phyloP scores from a whole-genome alignment of 768 basidiomycete species.

The Mycena epipterygia region DNA sequence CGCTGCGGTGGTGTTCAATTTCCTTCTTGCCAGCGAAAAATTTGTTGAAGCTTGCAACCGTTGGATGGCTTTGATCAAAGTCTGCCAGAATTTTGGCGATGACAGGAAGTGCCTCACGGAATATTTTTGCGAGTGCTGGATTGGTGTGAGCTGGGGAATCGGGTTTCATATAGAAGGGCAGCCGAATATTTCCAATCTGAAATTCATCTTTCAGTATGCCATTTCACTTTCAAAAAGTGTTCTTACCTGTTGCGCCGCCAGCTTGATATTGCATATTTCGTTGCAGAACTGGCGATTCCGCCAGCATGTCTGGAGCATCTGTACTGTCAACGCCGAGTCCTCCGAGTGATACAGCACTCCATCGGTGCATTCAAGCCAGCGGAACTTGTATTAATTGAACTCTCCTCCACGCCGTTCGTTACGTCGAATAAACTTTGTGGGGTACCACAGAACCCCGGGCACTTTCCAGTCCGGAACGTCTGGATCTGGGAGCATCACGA shows the following conservation, averaged over 20 bases:
- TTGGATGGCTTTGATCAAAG: background rate
- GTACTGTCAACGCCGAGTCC: background rate
- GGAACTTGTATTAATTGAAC: slow-evolving; percentile 4
- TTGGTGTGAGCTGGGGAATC: background rate
- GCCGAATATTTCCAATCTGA: slow-evolving; percentile 3
- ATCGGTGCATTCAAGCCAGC: slow-evolving; percentile 5
- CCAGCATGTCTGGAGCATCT: background rate
- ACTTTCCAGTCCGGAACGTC: background rate
- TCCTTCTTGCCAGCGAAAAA: background rate
- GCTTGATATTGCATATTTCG: background rate
- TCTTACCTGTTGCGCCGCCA: background rate
- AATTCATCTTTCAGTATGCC: background rate
- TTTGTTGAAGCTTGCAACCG: background rate
- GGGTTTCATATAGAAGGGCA: slow-evolving; percentile 14
- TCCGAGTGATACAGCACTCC: background rate
- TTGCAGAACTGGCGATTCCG: background rate
- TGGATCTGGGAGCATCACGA: slow-evolving; percentile 2
- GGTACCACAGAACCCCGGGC: background rate
- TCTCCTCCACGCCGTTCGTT: background rate
- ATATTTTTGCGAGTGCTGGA: background rate
- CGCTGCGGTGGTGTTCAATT: background rate
- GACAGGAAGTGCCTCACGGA: background rate
- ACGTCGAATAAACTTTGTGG: background rate
- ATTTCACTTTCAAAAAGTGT: background rate
- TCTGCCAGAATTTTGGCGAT: background rate